Evolutionary conservation across 2,329 filamentous ascomycete species (phyloP).

Genomic region (Phaeosphaeriaceae sp.): DNA sequence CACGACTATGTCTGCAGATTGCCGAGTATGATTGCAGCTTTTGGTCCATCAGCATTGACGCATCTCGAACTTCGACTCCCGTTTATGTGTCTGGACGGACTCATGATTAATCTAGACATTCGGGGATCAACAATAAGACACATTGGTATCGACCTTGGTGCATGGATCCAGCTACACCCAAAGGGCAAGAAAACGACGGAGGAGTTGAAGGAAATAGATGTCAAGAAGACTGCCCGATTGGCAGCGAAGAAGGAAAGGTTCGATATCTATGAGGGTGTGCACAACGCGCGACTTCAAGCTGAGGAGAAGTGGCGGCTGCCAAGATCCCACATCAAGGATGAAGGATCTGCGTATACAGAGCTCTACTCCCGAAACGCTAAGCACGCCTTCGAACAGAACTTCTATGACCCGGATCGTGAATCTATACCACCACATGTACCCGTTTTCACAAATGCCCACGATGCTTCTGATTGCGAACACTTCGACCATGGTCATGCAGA

Average conservation of each 20-base stretch:
- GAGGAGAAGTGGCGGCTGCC: slow-evolving; percentile 12
- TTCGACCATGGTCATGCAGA: neutral
- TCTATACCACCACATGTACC: neutral
- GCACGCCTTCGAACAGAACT: slow-evolving; percentile 1
- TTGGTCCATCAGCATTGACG: slow-evolving; percentile 13
- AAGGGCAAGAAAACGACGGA: neutral
- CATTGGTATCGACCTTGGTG: slow-evolving; percentile 36
- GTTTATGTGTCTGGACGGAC: slow-evolving; percentile 16
- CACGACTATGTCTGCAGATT: slow-evolving; percentile 25
- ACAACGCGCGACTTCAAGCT: slow-evolving; percentile 5
- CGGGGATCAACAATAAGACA: slow-evolving; percentile 12
- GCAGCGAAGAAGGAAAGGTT: slow-evolving; percentile 4
- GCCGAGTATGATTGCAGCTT: slow-evolving; percentile 5
- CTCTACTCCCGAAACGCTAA: neutral
- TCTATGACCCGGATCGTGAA: neutral
- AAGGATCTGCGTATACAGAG: neutral
- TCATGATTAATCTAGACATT: slow-evolving; percentile 15
- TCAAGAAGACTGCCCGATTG: slow-evolving; percentile 3
- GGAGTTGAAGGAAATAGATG: slow-evolving; percentile 1
- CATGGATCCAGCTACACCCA: slow-evolving; percentile 32
- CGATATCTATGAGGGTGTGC: slow-evolving; percentile 10
- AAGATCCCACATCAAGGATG: neutral
- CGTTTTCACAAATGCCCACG: too few relatives aligned
- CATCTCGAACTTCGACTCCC: slow-evolving; percentile 29
- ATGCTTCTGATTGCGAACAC: too few relatives aligned